These are phyloP conservation scores for Metarhizium robertsii DNA, from an alignment of 2,329 filamentous ascomycete genomes.

Conservation along the genomic window DNA sequence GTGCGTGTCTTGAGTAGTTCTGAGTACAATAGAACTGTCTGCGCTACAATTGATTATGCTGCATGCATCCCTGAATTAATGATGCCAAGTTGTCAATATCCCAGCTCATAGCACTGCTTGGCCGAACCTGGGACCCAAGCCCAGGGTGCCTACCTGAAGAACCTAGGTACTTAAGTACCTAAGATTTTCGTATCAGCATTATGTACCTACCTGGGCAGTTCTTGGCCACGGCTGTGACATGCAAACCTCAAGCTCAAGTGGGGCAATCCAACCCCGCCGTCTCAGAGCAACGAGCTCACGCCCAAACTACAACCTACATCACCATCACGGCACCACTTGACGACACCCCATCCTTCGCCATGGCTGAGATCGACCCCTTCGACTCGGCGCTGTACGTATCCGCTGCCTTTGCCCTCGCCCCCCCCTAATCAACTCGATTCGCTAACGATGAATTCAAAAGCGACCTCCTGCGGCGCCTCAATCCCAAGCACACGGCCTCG, in stretches of 20 bases:
- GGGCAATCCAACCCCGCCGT: neutral
- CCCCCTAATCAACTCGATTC: neutral
- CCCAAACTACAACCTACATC: neutral
- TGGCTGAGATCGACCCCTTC: slow-evolving; percentile 54
- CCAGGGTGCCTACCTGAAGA: no score
- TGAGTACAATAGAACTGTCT: neutral
- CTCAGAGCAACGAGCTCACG: neutral
- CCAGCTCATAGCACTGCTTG: no score
- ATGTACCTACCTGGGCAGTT: no score
- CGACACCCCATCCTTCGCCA: slow-evolving; percentile 11
- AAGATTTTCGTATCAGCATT: no score
- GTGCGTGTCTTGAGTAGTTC: neutral
- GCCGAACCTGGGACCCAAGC: no score
- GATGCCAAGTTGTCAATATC: no score
- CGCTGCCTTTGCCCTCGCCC: neutral
- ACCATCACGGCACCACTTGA: slow-evolving; percentile 5
- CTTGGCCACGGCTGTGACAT: neutral
- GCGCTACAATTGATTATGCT: neutral
- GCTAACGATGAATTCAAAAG: slow-evolving; percentile 33
- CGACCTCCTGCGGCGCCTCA: slow-evolving; percentile 94
- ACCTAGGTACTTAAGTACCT: no score
- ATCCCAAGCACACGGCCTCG: slow-evolving; percentile 80
- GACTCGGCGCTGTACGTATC: slow-evolving; percentile 64
- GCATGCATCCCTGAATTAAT: no score
- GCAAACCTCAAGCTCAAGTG: neutral